These are phyloP conservation scores for Mycena polygramma DNA, from an alignment of 768 basidiomycete species.

Conservation along the genomic window DNA sequence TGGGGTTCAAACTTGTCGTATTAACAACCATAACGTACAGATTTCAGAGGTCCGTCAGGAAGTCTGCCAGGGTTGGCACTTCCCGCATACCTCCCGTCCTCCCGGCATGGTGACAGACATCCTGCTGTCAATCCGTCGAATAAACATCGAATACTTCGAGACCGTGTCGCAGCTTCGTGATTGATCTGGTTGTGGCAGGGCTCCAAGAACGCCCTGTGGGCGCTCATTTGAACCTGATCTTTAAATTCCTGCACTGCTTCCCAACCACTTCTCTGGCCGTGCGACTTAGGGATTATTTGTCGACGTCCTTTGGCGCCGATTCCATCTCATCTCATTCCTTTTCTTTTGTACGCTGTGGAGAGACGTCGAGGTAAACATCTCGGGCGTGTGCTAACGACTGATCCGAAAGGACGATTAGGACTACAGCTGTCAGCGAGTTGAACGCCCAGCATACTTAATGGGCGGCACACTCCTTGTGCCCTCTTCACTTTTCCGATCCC, in stretches of 20 bases:
- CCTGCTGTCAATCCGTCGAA: conserved; percentile 11
- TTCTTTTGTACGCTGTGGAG: not conserved
- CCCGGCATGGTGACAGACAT: not conserved
- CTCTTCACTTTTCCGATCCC: not conserved
- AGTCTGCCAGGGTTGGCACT: not conserved
- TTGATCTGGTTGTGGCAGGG: not conserved
- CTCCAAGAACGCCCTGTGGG: not conserved
- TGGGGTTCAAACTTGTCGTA: no score
- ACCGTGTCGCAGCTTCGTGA: not conserved
- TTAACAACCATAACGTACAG: no score
- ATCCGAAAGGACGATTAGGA: not conserved
- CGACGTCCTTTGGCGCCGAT: not conserved
- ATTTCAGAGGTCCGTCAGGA: no score
- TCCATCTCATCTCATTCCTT: not conserved
- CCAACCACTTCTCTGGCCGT: no score
- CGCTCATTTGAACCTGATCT: not conserved
- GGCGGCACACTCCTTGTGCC: not conserved
- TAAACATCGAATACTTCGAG: not conserved
- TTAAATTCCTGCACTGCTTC: not conserved
- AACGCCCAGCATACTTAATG: conserved; percentile 4
- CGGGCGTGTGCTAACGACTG: not conserved
- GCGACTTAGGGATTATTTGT: not conserved
- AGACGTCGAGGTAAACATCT: not conserved
- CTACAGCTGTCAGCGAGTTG: not conserved
- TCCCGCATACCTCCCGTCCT: not conserved